phyloP scores from a whole-genome alignment of 2,329 filamentous ascomycete species.

The Bertia moriformis region DNA sequence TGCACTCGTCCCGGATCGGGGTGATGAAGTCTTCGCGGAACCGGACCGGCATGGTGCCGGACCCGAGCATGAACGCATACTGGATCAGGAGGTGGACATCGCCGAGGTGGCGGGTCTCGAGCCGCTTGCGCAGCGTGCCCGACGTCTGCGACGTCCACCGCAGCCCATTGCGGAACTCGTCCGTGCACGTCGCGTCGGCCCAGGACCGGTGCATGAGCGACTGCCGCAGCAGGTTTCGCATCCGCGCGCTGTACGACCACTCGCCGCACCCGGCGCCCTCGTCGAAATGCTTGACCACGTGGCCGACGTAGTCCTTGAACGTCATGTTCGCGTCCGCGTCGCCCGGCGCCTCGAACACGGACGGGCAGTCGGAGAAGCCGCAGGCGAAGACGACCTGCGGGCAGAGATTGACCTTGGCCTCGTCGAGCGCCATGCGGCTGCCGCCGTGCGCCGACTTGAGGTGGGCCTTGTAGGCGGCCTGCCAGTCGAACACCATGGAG shows the following conservation, averaged over 20 bases:
- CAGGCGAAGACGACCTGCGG: conserved; percentile 32
- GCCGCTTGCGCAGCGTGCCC: conserved; percentile 23
- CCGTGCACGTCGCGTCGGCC: conserved; percentile 18
- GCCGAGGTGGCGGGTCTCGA: conserved; percentile 27
- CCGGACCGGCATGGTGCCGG: conserved; percentile 16
- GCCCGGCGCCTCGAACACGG: conserved; percentile 25
- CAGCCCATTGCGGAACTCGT: conserved; percentile 16
- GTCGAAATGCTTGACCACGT: conserved; percentile 31
- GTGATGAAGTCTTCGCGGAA: conserved; percentile 18
- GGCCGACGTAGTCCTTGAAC: conserved; percentile 28
- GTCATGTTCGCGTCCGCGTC: conserved; percentile 21
- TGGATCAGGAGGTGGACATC: conserved; percentile 22
- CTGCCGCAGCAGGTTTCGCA: conserved; percentile 28
- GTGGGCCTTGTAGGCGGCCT: conserved; percentile 29
- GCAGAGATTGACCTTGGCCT: conserved; percentile 25
- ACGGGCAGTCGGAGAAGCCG: conserved; percentile 26
- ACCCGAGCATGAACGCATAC: conserved; percentile 21
- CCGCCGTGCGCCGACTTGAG: conserved; percentile 27
- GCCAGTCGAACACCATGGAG: conserved; percentile 29
- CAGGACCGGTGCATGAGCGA: conserved; percentile 18
- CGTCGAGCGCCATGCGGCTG: conserved; percentile 22
- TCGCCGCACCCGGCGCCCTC: conserved; percentile 21
- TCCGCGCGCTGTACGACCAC: conserved; percentile 27
- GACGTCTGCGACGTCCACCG: conserved; percentile 26
- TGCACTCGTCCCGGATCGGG: conserved; percentile 19